A percentile compares a stretch with the other conserved stretches of the same genome.
Conservation (phyloP, 164 flowering plant species). For the Saururus chinensis region DNA sequence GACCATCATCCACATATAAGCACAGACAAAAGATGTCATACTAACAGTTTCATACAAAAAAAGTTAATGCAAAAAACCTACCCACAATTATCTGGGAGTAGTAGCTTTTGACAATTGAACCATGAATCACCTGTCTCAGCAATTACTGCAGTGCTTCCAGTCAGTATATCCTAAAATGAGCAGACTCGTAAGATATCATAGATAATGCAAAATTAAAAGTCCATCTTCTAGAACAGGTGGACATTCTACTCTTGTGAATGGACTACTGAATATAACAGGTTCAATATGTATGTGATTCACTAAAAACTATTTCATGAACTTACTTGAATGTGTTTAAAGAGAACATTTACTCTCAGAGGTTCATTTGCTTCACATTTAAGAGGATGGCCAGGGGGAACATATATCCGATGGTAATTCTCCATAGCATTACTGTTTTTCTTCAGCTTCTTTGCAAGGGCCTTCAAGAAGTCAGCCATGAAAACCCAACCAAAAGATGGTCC, state of each 20-base stretch:
- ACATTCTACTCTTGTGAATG: not conserved
- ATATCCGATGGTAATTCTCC: conserved; percentile 67
- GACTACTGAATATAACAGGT: not conserved
- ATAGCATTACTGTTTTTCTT: conserved; percentile 44
- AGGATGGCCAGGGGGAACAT: conserved; percentile 59
- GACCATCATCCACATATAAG: too few relatives aligned
- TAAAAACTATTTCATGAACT: not conserved
- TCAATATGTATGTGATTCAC: too few relatives aligned
- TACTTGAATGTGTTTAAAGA: conserved; percentile 56
- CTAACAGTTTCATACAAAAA: not conserved
- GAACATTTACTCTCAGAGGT: conserved; percentile 63
- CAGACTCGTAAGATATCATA: not conserved
- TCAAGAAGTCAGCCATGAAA: conserved; percentile 65
- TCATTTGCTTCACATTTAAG: conserved; percentile 38
- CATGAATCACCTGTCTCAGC: conserved; percentile 93
- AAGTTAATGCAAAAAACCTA: conserved; percentile 5
- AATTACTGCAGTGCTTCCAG: conserved; percentile 54
- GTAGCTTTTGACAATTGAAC: conserved; percentile 86
- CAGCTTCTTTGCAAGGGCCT: conserved; percentile 47
- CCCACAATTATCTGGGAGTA: conserved; percentile 79
- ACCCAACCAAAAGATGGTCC: conserved; percentile 77
- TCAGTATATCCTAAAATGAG: conserved; percentile 42
- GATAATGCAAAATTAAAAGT: not conserved
- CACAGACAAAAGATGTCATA: not conserved
- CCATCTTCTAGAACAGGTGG: too few relatives aligned